Percentiles rank a stretch among this genome's conserved stretches.
Evolutionary conservation across 768 basidiomycete genomes (phyloP).

Genomic region (Tylopilus vinaceipallidus): DNA sequence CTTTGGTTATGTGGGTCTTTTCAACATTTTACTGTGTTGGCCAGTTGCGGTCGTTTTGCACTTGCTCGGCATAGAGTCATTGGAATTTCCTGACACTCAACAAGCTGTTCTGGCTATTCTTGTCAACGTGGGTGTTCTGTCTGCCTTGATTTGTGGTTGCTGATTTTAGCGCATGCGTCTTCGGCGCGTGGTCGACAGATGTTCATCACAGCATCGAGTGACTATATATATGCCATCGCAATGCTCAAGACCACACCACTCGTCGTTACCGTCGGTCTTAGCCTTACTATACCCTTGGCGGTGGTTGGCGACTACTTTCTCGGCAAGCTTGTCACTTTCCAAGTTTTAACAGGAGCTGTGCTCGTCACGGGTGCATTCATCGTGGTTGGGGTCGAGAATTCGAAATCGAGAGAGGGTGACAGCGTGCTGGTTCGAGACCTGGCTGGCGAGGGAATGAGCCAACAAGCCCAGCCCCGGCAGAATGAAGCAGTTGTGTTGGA

Average conservation of each 20-base stretch:
- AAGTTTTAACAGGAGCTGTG: slow-evolving; percentile 71
- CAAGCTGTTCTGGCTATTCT: slow-evolving; percentile 49
- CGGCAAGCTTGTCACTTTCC: slow-evolving; percentile 49
- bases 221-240: slow-evolving; percentile 82
- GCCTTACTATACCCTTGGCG: slow-evolving; percentile 90
- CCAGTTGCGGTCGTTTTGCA: slow-evolving; percentile 80
- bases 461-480: slow-evolving; percentile 3
- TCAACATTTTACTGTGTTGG: slow-evolving; percentile 75
- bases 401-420: slow-evolving; percentile 37
- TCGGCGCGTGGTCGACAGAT: slow-evolving; percentile 46
- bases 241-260: slow-evolving; percentile 97
- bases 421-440: slow-evolving; percentile 2
- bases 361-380: slow-evolving; percentile 79
- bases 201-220: slow-evolving; percentile 78
- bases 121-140: slow-evolving; percentile 47
- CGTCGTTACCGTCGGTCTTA: slow-evolving; percentile 89
- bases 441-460: slow-evolving; percentile 1
- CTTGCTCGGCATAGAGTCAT: slow-evolving; percentile 63
- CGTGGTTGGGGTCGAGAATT: slow-evolving; percentile 61
- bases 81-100: slow-evolving; percentile 62
- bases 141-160: not conserved
- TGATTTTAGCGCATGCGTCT: not conserved
- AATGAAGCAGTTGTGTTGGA: slow-evolving; percentile 7
- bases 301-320: slow-evolving; percentile 78
- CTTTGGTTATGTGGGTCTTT: slow-evolving; percentile 91